Percentiles rank a stretch among this genome's conserved stretches.
Conservation (phyloP, 768 basidiomycete genomes). For the Coprinopsis marcescibilis region DNA sequence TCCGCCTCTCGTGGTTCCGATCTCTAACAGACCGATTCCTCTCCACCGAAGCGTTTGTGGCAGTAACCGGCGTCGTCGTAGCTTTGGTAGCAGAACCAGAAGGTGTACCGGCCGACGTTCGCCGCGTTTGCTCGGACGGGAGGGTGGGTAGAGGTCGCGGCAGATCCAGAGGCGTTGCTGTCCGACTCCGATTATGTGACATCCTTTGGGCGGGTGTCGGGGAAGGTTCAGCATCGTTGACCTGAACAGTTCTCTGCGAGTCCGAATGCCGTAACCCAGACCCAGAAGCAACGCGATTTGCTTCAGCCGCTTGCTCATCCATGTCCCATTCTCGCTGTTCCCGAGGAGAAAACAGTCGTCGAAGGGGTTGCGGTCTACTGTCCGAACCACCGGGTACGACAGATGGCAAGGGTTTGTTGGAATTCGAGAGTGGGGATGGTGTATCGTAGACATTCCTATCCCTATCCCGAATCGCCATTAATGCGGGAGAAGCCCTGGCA, state of each 20-base stretch:
- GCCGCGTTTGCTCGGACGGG: conserved; percentile 47
- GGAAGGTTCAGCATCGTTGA: conserved; percentile 11
- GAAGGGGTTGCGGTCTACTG: conserved; percentile 20
- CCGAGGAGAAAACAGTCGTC: conserved; percentile 53
- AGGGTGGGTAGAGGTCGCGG: conserved; percentile 52
- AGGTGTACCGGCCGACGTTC: conserved; percentile 12
- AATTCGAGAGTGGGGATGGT: conserved; percentile 17
- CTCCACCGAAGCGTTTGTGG: conserved; percentile 1
- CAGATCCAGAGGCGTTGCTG: conserved; percentile 42
- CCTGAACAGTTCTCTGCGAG: conserved; percentile 38
- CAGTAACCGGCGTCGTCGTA: conserved; percentile 2
- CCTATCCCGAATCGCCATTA: conserved; percentile 19
- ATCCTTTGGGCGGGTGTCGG: conserved; percentile 13
- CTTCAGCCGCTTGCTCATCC: conserved; percentile 15
- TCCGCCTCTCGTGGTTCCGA: conserved; percentile 21
- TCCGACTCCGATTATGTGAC: conserved; percentile 38
- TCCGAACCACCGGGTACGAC: conserved; percentile 7
- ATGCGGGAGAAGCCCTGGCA: conserved; percentile 29
- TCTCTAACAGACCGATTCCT: conserved; percentile 11
- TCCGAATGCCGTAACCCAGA: conserved; percentile 16
- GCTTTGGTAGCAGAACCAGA: too few species aligned
- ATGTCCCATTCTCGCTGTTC: conserved; percentile 45
- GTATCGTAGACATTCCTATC: conserved; percentile 20
- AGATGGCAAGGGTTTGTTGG: conserved; percentile 7
- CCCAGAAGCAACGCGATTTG: not conserved